Base-by-base conservation (phyloP, 768 basidiomycete genomes). In the Phlegmacium glaucopus region DNA sequence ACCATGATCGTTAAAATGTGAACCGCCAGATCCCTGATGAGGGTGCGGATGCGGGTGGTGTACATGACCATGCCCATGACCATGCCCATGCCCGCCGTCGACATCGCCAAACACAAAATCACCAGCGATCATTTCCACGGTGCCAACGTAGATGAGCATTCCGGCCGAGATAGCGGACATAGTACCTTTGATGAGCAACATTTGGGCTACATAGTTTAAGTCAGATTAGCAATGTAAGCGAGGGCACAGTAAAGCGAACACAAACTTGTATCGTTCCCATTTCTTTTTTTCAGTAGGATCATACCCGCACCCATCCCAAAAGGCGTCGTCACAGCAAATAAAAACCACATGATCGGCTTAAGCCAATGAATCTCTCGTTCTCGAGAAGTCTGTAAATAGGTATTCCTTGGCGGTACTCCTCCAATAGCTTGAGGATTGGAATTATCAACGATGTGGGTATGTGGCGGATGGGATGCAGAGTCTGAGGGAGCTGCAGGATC, bases 151-250 rank as follows among this genome's bases (percentile, higher is more conserved):
- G 8, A 25, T 34, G n/a, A 16, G 40, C 27, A 18, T 17, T 9
- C 27, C 28, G 30, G n/a, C 15, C 11, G 13, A 22, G n/a, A 9
- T 39, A 27, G 10, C 47, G 52, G 3, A 51, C 58, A 51, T 48
- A 45, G n/a, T 3, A 2, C 51, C 54, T 50, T 64, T 61, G 18
- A 59, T 62, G 46, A 63, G 60, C 40, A 67, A 64, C 32, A 34
- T 34, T 34, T 34, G 32, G 32, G 32, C 32, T 34, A 34, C n/a
- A 11, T 2, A 34, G 11, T n/a, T 3, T 6, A 56, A 90, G 91
- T 38, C 85, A 89, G 41, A 92, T 76, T 84, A 91, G 82, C 3
- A 89, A 88, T 1, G 88, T 86, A 0, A 85, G 88, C 27, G 90
- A 72, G 50, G 43, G 32, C 28, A 41, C 17, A 4, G 29, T 26